These are phyloP conservation scores for Torulaspora globosa DNA, from an alignment of 1,139 yeast genomes.

Conservation along the genomic window DNA sequence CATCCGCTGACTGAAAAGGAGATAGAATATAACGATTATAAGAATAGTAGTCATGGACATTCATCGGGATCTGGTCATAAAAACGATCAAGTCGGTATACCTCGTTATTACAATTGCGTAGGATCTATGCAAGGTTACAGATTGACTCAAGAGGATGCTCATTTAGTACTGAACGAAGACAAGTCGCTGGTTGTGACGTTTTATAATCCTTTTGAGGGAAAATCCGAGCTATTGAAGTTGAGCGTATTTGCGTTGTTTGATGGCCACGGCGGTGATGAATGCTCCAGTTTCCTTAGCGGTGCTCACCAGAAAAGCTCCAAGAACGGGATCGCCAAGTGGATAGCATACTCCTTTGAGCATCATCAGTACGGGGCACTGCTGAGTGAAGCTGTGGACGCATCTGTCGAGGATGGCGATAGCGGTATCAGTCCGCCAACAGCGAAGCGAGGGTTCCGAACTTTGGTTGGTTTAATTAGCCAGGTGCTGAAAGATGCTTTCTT, in stretches of 20 bases:
- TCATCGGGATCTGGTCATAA: slow-evolving; percentile 8
- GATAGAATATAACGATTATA: slow-evolving; percentile 45
- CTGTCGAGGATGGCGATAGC: slow-evolving; percentile 5
- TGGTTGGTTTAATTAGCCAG: slow-evolving; percentile 42
- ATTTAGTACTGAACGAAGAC: slow-evolving; percentile 40
- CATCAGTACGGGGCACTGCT: slow-evolving; percentile 30
- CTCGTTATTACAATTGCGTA: slow-evolving; percentile 50
- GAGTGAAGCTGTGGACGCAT: slow-evolving; percentile 6
- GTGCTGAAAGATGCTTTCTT: slow-evolving; percentile 50
- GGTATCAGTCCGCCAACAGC: slow-evolving; percentile 16
- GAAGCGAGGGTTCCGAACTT: slow-evolving; percentile 28
- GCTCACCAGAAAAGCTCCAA: slow-evolving; percentile 40
- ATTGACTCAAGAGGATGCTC: slow-evolving; percentile 75
- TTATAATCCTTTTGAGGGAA: slow-evolving; percentile 33
- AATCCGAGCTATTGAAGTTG: slow-evolving; percentile 35
- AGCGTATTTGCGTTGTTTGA: slow-evolving; percentile 72
- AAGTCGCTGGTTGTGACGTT: slow-evolving; percentile 30
- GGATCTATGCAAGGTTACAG: slow-evolving; percentile 82
- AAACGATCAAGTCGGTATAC: slow-evolving; percentile 12
- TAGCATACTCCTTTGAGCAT: slow-evolving; percentile 30
- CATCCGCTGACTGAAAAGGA: slow-evolving; percentile 71
- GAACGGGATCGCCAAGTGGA: slow-evolving; percentile 34
- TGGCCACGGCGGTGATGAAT: slow-evolving; percentile 71
- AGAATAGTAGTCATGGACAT: slow-evolving; percentile 13
- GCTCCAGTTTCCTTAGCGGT: slow-evolving; percentile 52